phyloP scores from a whole-genome alignment of 2,329 filamentous ascomycete genomes.

The Orbilia oligospora region DNA sequence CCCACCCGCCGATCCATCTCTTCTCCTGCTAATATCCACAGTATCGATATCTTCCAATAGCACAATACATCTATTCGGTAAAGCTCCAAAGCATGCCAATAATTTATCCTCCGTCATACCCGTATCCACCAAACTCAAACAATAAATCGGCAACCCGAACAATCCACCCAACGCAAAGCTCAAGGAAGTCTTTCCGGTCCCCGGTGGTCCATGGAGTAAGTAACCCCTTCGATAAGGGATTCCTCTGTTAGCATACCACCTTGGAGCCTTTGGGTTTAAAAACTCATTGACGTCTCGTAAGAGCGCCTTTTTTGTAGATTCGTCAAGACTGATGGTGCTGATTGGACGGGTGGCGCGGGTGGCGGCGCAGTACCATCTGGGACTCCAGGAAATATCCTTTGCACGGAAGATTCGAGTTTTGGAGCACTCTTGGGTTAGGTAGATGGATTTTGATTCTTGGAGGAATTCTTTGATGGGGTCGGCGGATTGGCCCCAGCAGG shows the following conservation, averaged over 20 bases:
- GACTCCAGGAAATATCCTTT: conserved; percentile 42
- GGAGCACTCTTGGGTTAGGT: conserved; percentile 65
- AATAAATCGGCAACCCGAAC: conserved; percentile 67
- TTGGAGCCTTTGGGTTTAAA: conserved; percentile 65
- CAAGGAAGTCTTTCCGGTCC: conserved; percentile 68
- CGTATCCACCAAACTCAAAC: conserved; percentile 69
- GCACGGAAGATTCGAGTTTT: conserved; percentile 65
- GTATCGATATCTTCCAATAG: conserved; percentile 68
- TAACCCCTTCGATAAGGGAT: conserved; percentile 67
- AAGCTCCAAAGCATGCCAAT: conserved; percentile 64
- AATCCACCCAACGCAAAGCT: conserved; percentile 66
- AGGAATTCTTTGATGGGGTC: conserved; percentile 65
- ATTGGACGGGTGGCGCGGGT: conserved; percentile 74
- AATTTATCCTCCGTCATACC: conserved; percentile 65
- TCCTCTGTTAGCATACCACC: conserved; percentile 65
- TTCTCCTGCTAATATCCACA: conserved; percentile 70
- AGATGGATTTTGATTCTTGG: conserved; percentile 64
- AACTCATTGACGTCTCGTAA: conserved; percentile 67
- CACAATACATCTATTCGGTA: conserved; percentile 67
- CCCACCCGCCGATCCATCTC: conserved; percentile 37
- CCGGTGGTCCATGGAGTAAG: conserved; percentile 67
- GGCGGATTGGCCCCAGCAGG: conserved; percentile 62
- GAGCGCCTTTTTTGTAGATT: conserved; percentile 61
- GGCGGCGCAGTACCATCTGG: conserved; percentile 74
- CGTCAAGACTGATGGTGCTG: conserved; percentile 71